These are phyloP conservation scores for Pulveroboletus sp. DNA, from an alignment of 768 basidiomycete species.

Conservation along the genomic window DNA sequence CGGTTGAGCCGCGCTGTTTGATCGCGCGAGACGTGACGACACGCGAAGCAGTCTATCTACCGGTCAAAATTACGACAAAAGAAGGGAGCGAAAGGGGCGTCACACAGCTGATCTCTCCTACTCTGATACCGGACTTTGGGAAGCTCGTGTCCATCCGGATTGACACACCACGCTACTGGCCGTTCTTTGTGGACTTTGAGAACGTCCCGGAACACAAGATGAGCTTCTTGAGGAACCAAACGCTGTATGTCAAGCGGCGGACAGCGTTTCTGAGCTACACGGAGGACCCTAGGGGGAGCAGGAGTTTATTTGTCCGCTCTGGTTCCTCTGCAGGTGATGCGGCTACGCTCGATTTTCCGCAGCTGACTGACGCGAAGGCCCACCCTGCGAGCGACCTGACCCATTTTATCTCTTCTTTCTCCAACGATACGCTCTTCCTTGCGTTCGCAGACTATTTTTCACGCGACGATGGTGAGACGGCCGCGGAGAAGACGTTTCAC, in stretches of 20 bases:
- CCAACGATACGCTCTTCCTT: constrained; percentile 73
- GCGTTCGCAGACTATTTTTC: constrained; percentile 80
- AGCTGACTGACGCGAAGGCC: constrained; percentile 57
- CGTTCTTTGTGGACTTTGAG: constrained; percentile 78
- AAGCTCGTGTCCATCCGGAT: constrained; percentile 77
- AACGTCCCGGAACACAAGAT: constrained; percentile 62
- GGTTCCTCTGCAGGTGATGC: constrained; percentile 81
- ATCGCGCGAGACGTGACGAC: constrained; percentile 91
- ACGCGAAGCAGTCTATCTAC: constrained; percentile 85
- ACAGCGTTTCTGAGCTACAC: constrained; percentile 92
- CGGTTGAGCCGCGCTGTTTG: constrained; percentile 90
- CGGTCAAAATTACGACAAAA: constrained; percentile 78
- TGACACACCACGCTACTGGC: constrained; percentile 95
- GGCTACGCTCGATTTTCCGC: constrained; percentile 81
- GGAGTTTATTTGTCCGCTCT: constrained; percentile 85
- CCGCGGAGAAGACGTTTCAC: constrained; percentile 57
- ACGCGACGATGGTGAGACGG: constrained; percentile 53
- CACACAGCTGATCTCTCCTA: constrained; percentile 84
- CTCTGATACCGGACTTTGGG: constrained; percentile 86
- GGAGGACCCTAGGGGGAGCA: constrained; percentile 89
- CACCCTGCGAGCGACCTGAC: constrained; percentile 72
- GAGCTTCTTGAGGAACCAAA: constrained; percentile 69
- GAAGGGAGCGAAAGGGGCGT: constrained; percentile 61
- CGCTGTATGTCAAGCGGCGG: constrained; percentile 86
- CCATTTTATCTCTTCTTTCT: constrained; percentile 84